Evolutionary conservation across 306 rosid species (phyloP).

Genomic region (Acacia melanoxylon): DNA sequence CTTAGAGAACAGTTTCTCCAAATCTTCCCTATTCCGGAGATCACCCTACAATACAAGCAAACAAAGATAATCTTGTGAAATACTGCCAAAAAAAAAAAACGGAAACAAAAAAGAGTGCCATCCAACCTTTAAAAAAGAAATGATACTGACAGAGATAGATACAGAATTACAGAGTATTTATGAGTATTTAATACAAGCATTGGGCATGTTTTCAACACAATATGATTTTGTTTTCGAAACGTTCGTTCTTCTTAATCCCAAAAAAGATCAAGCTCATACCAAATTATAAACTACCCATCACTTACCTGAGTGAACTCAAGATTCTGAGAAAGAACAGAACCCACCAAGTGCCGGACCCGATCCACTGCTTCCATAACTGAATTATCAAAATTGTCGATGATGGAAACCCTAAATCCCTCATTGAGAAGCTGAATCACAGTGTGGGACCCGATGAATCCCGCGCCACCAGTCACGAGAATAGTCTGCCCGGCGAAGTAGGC

Average conservation of each 20-base stretch:
- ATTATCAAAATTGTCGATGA: slow-evolving; percentile 69
- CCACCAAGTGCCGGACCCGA: slow-evolving; percentile 60
- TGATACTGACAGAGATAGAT: background rate
- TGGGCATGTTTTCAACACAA: background rate
- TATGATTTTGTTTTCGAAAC: background rate
- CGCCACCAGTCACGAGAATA: slow-evolving; percentile 76
- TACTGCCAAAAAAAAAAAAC: background rate
- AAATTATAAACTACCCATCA: background rate
- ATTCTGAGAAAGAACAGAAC: slow-evolving; percentile 55
- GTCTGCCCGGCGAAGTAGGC: slow-evolving; percentile 40
- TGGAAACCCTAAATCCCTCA: slow-evolving; percentile 57
- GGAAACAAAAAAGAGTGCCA: background rate
- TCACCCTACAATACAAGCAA: slow-evolving; percentile 53
- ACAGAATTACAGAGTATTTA: background rate
- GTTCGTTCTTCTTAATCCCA: background rate
- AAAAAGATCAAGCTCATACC: background rate
- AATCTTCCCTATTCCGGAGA: slow-evolving; percentile 46
- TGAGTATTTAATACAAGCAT: background rate
- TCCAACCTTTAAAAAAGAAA: background rate
- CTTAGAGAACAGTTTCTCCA: slow-evolving; percentile 42
- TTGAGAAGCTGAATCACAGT: slow-evolving; percentile 75
- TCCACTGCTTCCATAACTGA: slow-evolving; percentile 62
- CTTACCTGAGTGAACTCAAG: slow-evolving; percentile 58
- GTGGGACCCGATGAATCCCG: slow-evolving; percentile 80
- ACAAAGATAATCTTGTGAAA: background rate